These are phyloP conservation scores for Talaromyces atroroseus DNA, from an alignment of 2,329 filamentous ascomycete genomes.

Conservation along the genomic window DNA sequence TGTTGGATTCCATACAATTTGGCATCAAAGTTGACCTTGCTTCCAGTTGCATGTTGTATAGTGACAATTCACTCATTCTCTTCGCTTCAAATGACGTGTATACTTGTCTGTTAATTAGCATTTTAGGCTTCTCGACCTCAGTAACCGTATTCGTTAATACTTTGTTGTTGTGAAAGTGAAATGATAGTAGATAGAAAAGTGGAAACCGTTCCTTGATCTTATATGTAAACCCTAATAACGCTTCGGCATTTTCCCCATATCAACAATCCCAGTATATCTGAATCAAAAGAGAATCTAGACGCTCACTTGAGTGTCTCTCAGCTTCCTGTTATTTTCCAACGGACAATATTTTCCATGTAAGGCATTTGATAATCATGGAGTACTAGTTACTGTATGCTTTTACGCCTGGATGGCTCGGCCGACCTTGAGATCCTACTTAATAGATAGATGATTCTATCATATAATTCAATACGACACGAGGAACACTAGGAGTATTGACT, in stretches of 20 bases:
- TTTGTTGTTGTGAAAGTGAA: neutral
- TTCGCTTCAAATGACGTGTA: conserved; percentile 2
- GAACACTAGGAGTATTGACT: neutral
- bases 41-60: conserved; percentile 19
- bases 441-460: too few species aligned
- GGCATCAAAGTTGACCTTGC: conserved; percentile 33
- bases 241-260: too few species aligned
- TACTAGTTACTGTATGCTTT: too few species aligned
- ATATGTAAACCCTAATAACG: neutral
- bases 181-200: neutral
- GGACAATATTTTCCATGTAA: too few species aligned
- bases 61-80: conserved; percentile 8
- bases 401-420: too few species aligned
- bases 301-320: too few species aligned
- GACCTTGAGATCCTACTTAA: too few species aligned
- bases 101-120: conserved; percentile 3
- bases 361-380: too few species aligned
- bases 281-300: too few species aligned
- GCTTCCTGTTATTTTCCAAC: too few species aligned
- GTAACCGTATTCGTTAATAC: neutral
- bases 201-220: neutral
- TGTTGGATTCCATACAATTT: conserved; percentile 34
- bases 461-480: too few species aligned
- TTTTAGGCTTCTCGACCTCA: conserved; percentile 2
- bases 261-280: too few species aligned